Evolutionary conservation across 2,329 filamentous ascomycete genomes (phyloP), one percentile per base, ranked within the genome.

Genomic region (Fusarium sp.): DNA sequence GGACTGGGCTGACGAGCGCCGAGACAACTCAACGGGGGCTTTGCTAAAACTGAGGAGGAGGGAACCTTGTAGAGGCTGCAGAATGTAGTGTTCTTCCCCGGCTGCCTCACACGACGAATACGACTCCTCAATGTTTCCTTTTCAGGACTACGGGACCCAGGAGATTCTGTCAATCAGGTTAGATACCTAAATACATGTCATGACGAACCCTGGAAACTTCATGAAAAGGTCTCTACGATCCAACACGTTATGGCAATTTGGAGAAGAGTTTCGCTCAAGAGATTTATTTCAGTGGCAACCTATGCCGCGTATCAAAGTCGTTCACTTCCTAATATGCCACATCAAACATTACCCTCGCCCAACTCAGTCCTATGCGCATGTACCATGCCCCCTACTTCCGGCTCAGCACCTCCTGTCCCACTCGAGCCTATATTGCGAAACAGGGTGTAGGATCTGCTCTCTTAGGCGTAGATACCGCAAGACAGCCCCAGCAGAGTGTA

Each of bases 371-470:
- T 3, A 18, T 10, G 9, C 14, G 14, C 6, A 10, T 47, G 3
- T 18, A 31, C 18, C 24, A 52, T 52, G 16, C 2, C 24, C 45
- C 24, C 24, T 29, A 24, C 2, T 5, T 18, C 52, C 5, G 2
- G 1, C 9, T 37, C 52, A n/a, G n/a, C n/a, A n/a, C n/a, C n/a
- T n/a, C n/a, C n/a, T n/a, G n/a, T n/a, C n/a, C n/a, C n/a, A n/a
- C 7, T 14, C 34, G 24, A 29, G 35, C 42, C 57, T 45, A 18
- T 66, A 56, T n/a, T 8, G 20, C 8, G 64, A 62, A 18, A 66
- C 45, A 14, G 57, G 37, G 18, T 66, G 64, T 11, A 66, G 11
- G 10, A 66, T 45, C 27, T 66, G 57, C 13, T 42, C 45, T 37
- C 42, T 56, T 18, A 62, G 34, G 14, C n/a, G 18, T 35, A 66